Base-by-base conservation (phyloP, 2,329 filamentous ascomycete genomes). In the Microdochium bolleyi region DNA sequence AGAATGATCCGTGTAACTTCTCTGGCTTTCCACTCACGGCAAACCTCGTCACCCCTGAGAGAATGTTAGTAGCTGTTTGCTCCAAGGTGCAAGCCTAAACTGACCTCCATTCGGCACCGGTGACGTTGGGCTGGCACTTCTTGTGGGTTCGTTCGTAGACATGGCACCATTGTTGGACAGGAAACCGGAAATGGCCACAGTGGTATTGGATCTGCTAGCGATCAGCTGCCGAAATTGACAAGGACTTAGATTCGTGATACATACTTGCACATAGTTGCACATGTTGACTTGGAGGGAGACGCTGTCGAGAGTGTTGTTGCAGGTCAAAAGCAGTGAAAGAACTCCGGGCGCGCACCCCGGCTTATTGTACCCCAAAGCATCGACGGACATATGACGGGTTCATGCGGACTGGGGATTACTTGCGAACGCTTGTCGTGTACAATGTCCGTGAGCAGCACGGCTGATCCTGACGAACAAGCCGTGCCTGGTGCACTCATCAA, bases 101-200 rank as follows among this genome's bases (percentile, higher is more conserved):
- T 34, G 32, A 52, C 50, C 50, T 52, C 50, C 50, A 52, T 48
- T 52, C 50, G 14, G 50, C 50, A 24, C 44, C 30, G 11, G 50
- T 52, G 13, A 52, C 50, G 27, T 48, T 52, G n/a, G 50, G 50
- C n/a, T 52, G 24, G 24, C 50, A 52, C 24, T 48, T 52, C 41
- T 52, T 52, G 19, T 52, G 38, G 5, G 50, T 52, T 37, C 48
- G 44, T 13, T 48, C 48, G 14, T 32, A 52, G 11, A 32, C 50
- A 16, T 52, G 50, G 44, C 50, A 52, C 50, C 50, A 52, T 16
- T 34, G 27, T 24, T 52, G 50, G 8, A 52, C 50, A 24, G 44
- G 50, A 21, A 44, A 52, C 27, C 50, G 50, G 48, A 52, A 52
- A 38, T 52, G 50, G 21, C 50, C 50, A 32, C 50, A 52, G 19